These are phyloP conservation scores for Cryphonectria carpinicola DNA, from an alignment of 2,329 filamentous ascomycete genomes.

Conservation along the genomic window DNA sequence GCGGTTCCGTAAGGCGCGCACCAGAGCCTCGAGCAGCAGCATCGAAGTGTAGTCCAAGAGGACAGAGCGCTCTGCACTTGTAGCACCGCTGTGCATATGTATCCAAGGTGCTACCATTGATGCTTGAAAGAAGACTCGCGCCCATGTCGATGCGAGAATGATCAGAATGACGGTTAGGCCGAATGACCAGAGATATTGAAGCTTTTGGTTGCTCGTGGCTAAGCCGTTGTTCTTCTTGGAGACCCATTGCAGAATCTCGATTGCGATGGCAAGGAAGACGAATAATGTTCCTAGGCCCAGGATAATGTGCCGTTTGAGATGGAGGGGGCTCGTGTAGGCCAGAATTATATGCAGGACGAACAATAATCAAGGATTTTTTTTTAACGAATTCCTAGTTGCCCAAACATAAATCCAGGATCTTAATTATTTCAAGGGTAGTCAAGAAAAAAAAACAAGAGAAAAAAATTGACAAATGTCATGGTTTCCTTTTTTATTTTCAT, in stretches of 20 bases:
- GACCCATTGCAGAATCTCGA: neutral
- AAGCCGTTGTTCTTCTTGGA: neutral
- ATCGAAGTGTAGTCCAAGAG: neutral
- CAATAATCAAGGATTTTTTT: neutral
- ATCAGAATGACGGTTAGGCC: neutral
- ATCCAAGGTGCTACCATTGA: neutral
- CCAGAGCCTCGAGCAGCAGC: neutral
- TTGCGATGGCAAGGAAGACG: neutral
- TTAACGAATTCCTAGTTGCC: neutral
- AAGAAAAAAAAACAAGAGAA: too few relatives aligned
- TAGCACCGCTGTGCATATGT: neutral
- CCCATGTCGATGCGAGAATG: neutral
- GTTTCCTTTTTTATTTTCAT: neutral
- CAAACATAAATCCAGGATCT: neutral
- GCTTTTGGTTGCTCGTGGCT: neutral
- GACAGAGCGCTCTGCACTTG: neutral
- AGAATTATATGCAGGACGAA: neutral
- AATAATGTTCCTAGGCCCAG: neutral
- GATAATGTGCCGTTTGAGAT: neutral
- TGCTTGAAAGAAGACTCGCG: neutral
- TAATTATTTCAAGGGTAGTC: too few relatives aligned
- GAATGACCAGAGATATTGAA: neutral
- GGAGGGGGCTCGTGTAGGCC: neutral
- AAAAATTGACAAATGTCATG: neutral
- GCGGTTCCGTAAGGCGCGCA: neutral